phyloP scores from a whole-genome alignment of 768 basidiomycete species.

The Lactifluus piperatus region DNA sequence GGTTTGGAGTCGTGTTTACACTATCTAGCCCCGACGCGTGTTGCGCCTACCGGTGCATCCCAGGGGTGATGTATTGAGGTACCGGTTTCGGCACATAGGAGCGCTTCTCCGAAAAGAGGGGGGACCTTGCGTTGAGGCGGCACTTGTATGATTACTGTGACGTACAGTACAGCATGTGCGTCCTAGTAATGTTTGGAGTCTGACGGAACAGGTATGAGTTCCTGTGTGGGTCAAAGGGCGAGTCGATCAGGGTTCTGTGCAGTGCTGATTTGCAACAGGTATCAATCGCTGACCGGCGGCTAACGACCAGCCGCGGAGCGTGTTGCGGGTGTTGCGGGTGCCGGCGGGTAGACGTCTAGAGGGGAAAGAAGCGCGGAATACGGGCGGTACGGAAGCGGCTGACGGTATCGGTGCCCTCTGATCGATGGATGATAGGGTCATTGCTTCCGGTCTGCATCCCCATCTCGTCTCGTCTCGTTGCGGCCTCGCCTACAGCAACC shows the following conservation, averaged over 20 bases:
- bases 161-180: background rate
- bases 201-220: background rate
- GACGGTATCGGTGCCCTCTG: background rate
- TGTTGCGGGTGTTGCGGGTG: background rate
- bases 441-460: no score
- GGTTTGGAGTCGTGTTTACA: background rate
- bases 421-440: background rate
- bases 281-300: constrained; percentile 1
- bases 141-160: background rate
- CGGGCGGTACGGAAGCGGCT: background rate
- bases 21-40: background rate
- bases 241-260: background rate
- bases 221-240: background rate
- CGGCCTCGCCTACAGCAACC: no score
- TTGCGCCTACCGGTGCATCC: background rate
- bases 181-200: background rate
- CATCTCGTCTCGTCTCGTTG: background rate
- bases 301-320: constrained; percentile 7
- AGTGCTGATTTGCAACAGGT: background rate
- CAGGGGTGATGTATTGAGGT: background rate
- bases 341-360: constrained; percentile 6
- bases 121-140: background rate
- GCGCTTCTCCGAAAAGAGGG: background rate
- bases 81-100: background rate
- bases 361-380: background rate